Evolutionary conservation across 768 basidiomycete genomes (phyloP).

Genomic region (Lentinula edodes): DNA sequence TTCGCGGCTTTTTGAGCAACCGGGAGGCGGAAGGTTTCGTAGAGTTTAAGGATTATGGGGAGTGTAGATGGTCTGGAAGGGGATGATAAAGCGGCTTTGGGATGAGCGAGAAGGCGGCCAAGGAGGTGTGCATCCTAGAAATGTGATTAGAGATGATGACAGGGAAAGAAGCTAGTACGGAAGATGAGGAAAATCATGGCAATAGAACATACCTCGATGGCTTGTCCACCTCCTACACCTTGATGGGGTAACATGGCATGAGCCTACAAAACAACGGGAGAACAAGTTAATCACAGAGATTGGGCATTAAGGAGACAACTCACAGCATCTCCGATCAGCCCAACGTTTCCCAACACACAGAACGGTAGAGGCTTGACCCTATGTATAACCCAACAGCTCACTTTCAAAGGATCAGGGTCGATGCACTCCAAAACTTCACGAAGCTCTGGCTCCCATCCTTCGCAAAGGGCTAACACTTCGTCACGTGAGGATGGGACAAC

Average conservation of each 20-base stretch:
- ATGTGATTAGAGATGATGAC: background rate
- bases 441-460: slow-evolving; percentile 20
- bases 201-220: slow-evolving; percentile 13
- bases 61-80: slow-evolving; percentile 9
- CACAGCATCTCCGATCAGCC: slow-evolving; percentile 29
- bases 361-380: slow-evolving; percentile 27
- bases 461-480: slow-evolving; percentile 11
- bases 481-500: slow-evolving; percentile 12
- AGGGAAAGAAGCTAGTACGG: background rate
- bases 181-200: background rate
- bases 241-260: slow-evolving; percentile 22
- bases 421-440: slow-evolving; percentile 8
- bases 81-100: background rate
- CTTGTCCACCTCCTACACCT: slow-evolving; percentile 21
- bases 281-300: background rate
- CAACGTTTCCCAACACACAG: slow-evolving; percentile 23
- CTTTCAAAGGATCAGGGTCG: slow-evolving; percentile 6
- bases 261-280: slow-evolving; percentile 7
- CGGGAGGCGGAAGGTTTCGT: slow-evolving; percentile 16
- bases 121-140: slow-evolving; percentile 18
- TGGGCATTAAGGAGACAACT: background rate
- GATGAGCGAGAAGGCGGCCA: slow-evolving; percentile 14
- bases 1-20: slow-evolving; percentile 11
- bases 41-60: slow-evolving; percentile 12
- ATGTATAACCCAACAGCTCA: slow-evolving; percentile 35